Evolutionary conservation across 2,329 filamentous ascomycete species (phyloP), one percentile per base, ranked within the genome.

Genomic region (Helotiales sp.): DNA sequence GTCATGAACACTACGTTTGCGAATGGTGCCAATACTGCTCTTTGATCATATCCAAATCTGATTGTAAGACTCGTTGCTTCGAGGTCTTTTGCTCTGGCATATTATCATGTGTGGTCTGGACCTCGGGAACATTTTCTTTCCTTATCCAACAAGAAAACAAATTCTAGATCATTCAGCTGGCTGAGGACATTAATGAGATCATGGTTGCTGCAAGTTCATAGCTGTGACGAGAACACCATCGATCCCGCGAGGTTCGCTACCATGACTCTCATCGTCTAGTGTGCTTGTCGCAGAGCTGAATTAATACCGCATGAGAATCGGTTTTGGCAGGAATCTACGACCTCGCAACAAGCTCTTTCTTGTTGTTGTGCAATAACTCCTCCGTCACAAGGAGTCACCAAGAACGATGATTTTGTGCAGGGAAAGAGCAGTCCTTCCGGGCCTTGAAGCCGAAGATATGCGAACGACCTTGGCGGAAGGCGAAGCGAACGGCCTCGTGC

Each of bases 1-100:
- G 57, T 54, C 3, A 61, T 66, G 52, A 63, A 61, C 33, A 12
- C 36, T 10, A 57, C 63, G 59, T 51, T 66, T n/a, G 63, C 64
- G 12, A 61, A 52, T 10, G 55, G 57, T 12, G 59, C 61, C 31
- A 63, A 57, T 22, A 4, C 22, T n/a, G 42, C 52, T 3, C 31
- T 66, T 19, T 63, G 65, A 54, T n/a, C 40, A 8, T 58, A 57
- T 27, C 15, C 51, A 5, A 60, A 63, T 13, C 58, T 66, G n/a
- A 66, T 60, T 55, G 58, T 66, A n/a, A n/a, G n/a, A 33, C 60
- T 66, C 9, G 51, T 66, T 3, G 64, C 60, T 66, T 40, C 63
- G 58, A 40, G 63, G 65, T 50, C 42, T 65, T n/a, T 33, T 66
- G n/a, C 54, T 66, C 5, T 66, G 64, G 64, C 50, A 63, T 44